Evolutionary conservation across 345 rosid genomes (phyloP), one percentile per base, ranked within the genome.

Genomic region (Ailanthus altissimus): DNA sequence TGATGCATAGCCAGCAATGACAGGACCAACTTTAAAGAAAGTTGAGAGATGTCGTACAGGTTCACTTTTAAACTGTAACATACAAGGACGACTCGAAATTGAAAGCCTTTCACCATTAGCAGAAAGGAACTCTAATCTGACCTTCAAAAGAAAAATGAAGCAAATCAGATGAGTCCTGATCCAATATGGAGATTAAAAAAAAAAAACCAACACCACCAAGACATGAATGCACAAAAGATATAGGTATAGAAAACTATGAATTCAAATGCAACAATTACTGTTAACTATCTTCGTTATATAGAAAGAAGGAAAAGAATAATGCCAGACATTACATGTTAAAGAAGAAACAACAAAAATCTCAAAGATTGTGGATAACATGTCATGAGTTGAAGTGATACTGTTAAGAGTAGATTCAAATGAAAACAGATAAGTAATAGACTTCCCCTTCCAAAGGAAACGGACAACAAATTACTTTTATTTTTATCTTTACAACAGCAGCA

Each of bases 1-100:
- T 3, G 95, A 90, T 70, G 76, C 77, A 61, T 88, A 91, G 46
- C 99, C 98, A 0, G 98, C 80, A 70, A 91, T 67, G 66, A 96
- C 84, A 1, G 99, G 97, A 73, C 81, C 93, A 46, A 85, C 75
- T 82, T 90, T 91, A 38, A 96, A 83, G 81, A 93, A 79, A 40
- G 94, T 91, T 74, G 81, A 81, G 18, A 92, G 76, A 56, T 86
- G 76, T 43, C 90, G 94, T 32, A 93, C 73, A 67, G 92, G 91
- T 80, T 92, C 90, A 47, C 99, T 93, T 83, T 84, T 89, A 84
- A 89, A 96, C 74, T 79, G 84, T 68, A 91, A 81, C 91, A 96
- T 92, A 86, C 94, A 89, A 0, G 93, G 94, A 75, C 75, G 89
- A 62, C 90, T 87, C 81, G 82, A 83, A 81, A 90, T 93, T 28